Evolutionary conservation across 2,329 filamentous ascomycete genomes (phyloP).

Genomic region (Epichloe typhina): DNA sequence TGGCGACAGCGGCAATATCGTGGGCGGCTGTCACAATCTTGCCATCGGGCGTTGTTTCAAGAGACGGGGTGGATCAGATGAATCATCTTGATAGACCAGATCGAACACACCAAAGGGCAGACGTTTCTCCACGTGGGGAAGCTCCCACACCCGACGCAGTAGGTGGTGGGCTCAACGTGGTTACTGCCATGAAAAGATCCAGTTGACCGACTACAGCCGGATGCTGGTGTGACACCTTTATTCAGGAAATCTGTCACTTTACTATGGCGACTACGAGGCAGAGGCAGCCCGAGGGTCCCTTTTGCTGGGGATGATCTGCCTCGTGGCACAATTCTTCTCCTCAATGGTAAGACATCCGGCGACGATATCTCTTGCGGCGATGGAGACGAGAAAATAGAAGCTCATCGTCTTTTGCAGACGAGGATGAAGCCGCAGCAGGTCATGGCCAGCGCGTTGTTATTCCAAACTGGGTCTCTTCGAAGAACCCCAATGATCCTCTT

Average conservation of each 20-base stretch:
- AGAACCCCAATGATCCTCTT: background rate
- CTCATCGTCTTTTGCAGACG: background rate
- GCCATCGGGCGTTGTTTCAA: background rate
- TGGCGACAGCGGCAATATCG: background rate
- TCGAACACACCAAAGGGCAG: no score
- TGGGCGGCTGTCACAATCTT: background rate
- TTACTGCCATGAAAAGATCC: no score
- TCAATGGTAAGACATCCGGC: background rate
- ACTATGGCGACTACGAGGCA: no score
- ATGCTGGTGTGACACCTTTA: no score
- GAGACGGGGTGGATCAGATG: no score
- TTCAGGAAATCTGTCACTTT: no score
- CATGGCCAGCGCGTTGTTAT: background rate
- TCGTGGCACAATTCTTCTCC: background rate
- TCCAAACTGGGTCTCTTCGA: background rate
- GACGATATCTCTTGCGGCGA: no score
- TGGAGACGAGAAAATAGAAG: no score
- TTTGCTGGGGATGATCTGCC: background rate
- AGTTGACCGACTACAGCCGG: background rate
- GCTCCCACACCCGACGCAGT: no score
- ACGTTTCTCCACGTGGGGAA: background rate
- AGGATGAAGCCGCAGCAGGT: background rate
- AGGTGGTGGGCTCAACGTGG: no score
- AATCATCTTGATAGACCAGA: no score
- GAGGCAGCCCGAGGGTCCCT: no score